phyloP scores from a whole-genome alignment of 371 early-diverging fungal species.

The Basidiobolus meristosporus region DNA sequence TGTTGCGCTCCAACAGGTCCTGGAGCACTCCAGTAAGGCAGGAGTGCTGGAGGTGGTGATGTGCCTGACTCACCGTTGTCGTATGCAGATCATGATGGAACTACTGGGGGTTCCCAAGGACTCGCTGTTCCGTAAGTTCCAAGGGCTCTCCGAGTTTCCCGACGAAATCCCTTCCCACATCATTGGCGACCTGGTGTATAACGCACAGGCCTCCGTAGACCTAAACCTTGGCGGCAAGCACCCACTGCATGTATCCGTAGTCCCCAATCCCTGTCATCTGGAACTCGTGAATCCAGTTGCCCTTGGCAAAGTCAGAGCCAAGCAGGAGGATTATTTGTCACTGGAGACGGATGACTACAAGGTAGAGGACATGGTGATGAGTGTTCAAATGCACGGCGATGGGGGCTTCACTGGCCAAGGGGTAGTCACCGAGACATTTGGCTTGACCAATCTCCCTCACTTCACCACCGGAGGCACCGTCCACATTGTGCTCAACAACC shows the following conservation, averaged over 20 bases:
- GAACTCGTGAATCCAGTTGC: conserved; percentile 91
- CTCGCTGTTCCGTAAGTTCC: conserved; percentile 54
- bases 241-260: conserved; percentile 55
- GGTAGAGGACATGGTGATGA: conserved; percentile 52
- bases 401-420: conserved; percentile 69
- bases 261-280: conserved; percentile 90
- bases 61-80: conserved; percentile 94
- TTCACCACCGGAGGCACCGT: conserved; percentile 84
- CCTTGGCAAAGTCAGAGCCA: conserved; percentile 82
- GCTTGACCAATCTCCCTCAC: conserved; percentile 78
- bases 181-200: conserved; percentile 73
- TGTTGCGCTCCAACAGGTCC: conserved; percentile 68
- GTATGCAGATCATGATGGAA: conserved; percentile 78
- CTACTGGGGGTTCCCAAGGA: conserved; percentile 23
- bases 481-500: conserved; percentile 94
- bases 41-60: conserved; percentile 70
- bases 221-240: conserved; percentile 4
- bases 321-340: conserved; percentile 35
- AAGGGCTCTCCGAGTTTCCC: conserved; percentile 57
- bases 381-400: conserved; percentile 90
- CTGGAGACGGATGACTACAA: conserved; percentile 5
- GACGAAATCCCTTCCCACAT: conserved; percentile 61
- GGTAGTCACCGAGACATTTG: conserved; percentile 85
- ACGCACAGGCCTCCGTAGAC: conserved; percentile 26
- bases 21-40: conserved; percentile 17